Evolutionary conservation across 192 early-diverging fungal genomes (phyloP), one percentile per base, ranked within the genome.

Genomic region (Chytriomyces sp.): DNA sequence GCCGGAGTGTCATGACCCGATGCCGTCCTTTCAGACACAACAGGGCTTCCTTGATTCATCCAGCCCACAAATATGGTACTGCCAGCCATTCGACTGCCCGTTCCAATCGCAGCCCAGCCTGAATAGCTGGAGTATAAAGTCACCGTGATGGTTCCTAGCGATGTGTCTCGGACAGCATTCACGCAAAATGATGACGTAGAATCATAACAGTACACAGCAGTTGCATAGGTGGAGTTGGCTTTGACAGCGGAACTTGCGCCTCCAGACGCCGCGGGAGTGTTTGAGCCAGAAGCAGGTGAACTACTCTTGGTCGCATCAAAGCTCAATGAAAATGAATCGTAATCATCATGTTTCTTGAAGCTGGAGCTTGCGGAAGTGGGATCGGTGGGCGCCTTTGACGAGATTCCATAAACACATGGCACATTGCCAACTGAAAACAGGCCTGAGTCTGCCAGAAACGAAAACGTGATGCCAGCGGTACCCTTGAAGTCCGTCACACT

Each of bases 31-130:
- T 59, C 69, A 28, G 72, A 59, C 26, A 84, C 36, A 22, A 63
- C 41, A 44, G 65, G 22, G 19, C 65, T 59, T 3, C 39, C 41
- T 10, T 55, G 59, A 39, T 65, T 74, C 26, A 39, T 38, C 57
- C 65, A 81, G n/a, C 52, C 80, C 22, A 82, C 68, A 41, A 68
- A 64, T 41, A 82, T 74, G 31, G 56, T 56, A 0, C 66, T 37
- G 4, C 39, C 49, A 1, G 39, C 5, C 71, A 73, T 73, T 17
- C 14, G 14, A 6, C 40, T 52, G 26, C 71, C 71, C 19, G 59
- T 31, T 19, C 71, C 71, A 25, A 73, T 38, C 22, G 26, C 71
- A n/a, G 37, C 32, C 59, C 60, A 73, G 8, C 70, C 70, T 7
- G 10, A 17, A 10, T 33, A 19, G 22, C 12, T 44, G 3, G 59